Base-by-base conservation (phyloP, 148 eudicot species). In the Amaranthus cruentus region DNA sequence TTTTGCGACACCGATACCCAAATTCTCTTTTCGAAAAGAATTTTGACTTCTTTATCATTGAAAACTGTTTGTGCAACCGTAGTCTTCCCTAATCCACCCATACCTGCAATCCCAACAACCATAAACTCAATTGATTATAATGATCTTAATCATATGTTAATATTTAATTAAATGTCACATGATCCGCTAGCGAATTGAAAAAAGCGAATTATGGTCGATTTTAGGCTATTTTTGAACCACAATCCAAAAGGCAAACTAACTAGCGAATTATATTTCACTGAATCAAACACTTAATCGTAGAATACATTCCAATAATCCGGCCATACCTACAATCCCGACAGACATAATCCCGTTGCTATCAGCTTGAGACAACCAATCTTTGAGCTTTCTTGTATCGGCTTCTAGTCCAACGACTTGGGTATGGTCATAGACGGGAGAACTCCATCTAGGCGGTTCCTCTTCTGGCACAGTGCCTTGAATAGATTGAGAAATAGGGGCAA, bases 1-100 rank as follows among this genome's bases (percentile, higher is more conserved):
- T 85, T 76, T 75, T 87, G 90, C 47, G 90, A 84, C 68, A 87
- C 86, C 3, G 87, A 84, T 9, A 87, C 85, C 90, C 90, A 87
- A 47, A 83, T 84, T 71, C 86, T 84, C 70, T 82, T 83, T 71
- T 87, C 87, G 75, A 82, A 82, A 48, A 68, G 81, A 68, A 80
- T 79, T 55, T 76, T 86, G 3, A 81, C 46, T 50, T 74, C 79
- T 62, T 69, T 74, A 58, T 87, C 85, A 72, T 82, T 84, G 72
- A 80, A 87, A 18, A 87, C 84, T 48, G 82, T 80, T 67, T 84
- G 84, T 55, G 87, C 84, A 73, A 84, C 65, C 2, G 89, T 87
- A 21, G 89, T 87, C 68, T 87, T 84, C 15, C 89, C 89, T 46
- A 86, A 15, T 15, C 90, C 90, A 0, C 90, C 90, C 90, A 87